Evolutionary conservation across 345 rosid species (phyloP), one percentile per base, ranked within the genome.

Genomic region (Eucalyptus paniculata): DNA sequence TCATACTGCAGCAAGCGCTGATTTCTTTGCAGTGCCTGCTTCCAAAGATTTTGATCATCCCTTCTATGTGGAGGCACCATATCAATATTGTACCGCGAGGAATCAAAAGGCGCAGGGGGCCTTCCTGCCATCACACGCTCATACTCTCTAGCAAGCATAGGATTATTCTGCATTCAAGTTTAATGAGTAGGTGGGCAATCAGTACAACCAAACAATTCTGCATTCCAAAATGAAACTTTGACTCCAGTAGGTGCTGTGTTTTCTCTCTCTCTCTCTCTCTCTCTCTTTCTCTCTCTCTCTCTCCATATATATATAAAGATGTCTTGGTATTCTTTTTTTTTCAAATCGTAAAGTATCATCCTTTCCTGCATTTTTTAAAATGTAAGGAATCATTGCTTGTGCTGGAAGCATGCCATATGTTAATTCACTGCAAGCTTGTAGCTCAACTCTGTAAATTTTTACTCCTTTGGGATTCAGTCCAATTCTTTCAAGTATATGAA

Each of bases 121-220:
- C 93, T 97, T 89, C 99, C 99, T 10, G 98, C 98, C 90, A 98
- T 92, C 91, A 98, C 97, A 16, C 99, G 98, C 88, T 95, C 99
- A 54, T 96, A 95, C 93, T 98, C 99, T 92, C 94, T 97, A 42
- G 96, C 98, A 54, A 98, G 94, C 92, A 97, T 92, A 12, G 99
- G 97, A 87, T 97, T 94, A 89, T 94, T 93, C 99, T 97, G 96
- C 86, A 92, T 91, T 58, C 87, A 90, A 89, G 28, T 85, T 86
- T 47, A 81, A 87, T 88, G 86, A 92, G 88, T 30, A 54, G 87
- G 28, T 40, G 83, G 44, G 4, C 10, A 88, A n/a, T 45, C 89
- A 62, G 44, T 65, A 67, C 28, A 40, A 34, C 44, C 44, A 65
- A 77, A 40, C 83, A 21, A 77, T 40, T 77, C 83, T 2, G 47